phyloP scores from a whole-genome alignment of 306 rosid genomes.

The Rosa chinensis region DNA sequence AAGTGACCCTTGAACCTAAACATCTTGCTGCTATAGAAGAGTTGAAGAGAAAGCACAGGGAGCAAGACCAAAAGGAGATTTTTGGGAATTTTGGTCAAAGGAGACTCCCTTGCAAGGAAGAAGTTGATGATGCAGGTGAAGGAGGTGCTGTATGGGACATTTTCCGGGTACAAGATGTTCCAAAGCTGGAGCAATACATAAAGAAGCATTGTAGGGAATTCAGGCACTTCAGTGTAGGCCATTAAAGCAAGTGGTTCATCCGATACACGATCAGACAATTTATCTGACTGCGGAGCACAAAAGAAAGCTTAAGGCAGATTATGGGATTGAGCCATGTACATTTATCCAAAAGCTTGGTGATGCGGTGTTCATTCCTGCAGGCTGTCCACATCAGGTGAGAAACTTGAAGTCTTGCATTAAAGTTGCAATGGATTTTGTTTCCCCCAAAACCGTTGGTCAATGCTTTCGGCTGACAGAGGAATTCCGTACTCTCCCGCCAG shows the following conservation, averaged over 20 bases:
- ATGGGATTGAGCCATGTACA: no score
- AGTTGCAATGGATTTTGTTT: constrained; percentile 83
- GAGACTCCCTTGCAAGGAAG: neutral
- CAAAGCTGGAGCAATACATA: no score
- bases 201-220: no score
- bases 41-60: constrained; percentile 32
- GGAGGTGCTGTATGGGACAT: constrained; percentile 24
- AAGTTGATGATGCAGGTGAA: constrained; percentile 35
- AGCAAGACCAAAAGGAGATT: constrained; percentile 62
- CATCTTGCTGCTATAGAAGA: constrained; percentile 24
- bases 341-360: no score
- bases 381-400: no score
- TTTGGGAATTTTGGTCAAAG: constrained; percentile 10
- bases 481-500: constrained; percentile 68
- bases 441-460: constrained; percentile 75
- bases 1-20: constrained; percentile 26
- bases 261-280: no score
- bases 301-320: no score
- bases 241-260: no score
- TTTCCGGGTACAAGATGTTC: no score
- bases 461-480: constrained; percentile 73
- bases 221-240: no score
- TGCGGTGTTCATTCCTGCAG: no score
- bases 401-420: constrained; percentile 12
- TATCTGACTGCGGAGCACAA: no score